Conservation (phyloP, 1,284 basidiomycete genomes). For the Xerocomus cyaneibrunnescens region DNA sequence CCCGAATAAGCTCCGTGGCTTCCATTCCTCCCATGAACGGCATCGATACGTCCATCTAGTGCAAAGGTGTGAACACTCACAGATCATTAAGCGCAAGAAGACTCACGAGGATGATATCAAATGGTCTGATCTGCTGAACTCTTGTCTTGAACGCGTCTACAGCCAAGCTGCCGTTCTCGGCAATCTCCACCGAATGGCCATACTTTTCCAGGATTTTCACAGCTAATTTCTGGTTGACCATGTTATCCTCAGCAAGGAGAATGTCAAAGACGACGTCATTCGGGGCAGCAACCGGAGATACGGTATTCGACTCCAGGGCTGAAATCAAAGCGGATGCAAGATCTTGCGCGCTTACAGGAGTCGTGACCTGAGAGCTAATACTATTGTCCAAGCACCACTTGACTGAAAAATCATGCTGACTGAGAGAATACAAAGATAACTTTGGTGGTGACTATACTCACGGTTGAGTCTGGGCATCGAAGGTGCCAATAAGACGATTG, state of each 20-base stretch:
- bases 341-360: constrained; percentile 87
- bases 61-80: neutral
- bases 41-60: constrained; percentile 97
- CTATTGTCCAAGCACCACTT: constrained; percentile 93
- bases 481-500: constrained; percentile 91
- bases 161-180: constrained; percentile 94
- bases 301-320: constrained; percentile 91
- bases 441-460: constrained; percentile 41
- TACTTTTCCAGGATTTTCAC: constrained; percentile 98
- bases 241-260: constrained; percentile 96
- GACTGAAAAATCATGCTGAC: constrained; percentile 44
- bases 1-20: constrained; percentile 78
- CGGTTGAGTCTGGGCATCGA: constrained; percentile 71
- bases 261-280: constrained; percentile 91
- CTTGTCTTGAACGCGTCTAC: constrained; percentile 86
- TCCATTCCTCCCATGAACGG: constrained; percentile 96
- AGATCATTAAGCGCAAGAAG: neutral
- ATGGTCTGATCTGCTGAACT: constrained; percentile 69
- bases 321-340: constrained; percentile 91
- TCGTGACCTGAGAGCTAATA: constrained; percentile 89
- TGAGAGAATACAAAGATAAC: constrained; percentile 6
- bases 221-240: constrained; percentile 97
- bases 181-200: constrained; percentile 95
- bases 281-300: constrained; percentile 74
- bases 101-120: constrained; percentile 84